phyloP scores from a whole-genome alignment of 2,329 filamentous ascomycete species.

The Penicillium sp. region DNA sequence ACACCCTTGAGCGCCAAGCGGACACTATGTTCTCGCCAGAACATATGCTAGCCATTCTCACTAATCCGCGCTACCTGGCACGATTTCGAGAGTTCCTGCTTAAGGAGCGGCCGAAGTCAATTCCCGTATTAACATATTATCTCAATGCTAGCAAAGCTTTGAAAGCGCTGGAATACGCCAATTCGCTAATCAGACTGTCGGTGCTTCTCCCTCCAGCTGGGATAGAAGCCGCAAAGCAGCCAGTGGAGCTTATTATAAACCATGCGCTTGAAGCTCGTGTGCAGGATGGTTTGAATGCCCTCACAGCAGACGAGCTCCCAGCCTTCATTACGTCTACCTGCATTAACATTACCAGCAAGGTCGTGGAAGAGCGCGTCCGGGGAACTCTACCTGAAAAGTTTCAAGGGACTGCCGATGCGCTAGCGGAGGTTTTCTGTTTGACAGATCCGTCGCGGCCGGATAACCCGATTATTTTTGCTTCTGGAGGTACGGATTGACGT shows the following conservation, averaged over 20 bases:
- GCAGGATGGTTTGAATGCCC: slow-evolving; percentile 60
- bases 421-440: slow-evolving; percentile 75
- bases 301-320: slow-evolving; percentile 68
- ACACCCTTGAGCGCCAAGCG: slow-evolving; percentile 63
- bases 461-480: slow-evolving; percentile 76
- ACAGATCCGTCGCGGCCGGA: slow-evolving; percentile 72
- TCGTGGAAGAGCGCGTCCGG: slow-evolving; percentile 67
- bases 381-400: slow-evolving; percentile 65
- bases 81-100: slow-evolving; percentile 69
- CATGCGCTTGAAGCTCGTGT: slow-evolving; percentile 63
- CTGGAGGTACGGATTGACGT: slow-evolving; percentile 56
- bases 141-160: slow-evolving; percentile 70
- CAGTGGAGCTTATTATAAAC: slow-evolving; percentile 57
- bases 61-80: slow-evolving; percentile 61
- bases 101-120: slow-evolving; percentile 58
- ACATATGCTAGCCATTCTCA: slow-evolving; percentile 66
- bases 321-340: slow-evolving; percentile 71
- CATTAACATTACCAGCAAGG: slow-evolving; percentile 67
- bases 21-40: slow-evolving; percentile 65
- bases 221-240: slow-evolving; percentile 57
- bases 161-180: slow-evolving; percentile 69
- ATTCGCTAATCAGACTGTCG: slow-evolving; percentile 64
- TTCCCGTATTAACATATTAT: slow-evolving; percentile 69
- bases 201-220: slow-evolving; percentile 52
- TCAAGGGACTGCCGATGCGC: slow-evolving; percentile 67